A percentile compares a stretch with the other conserved stretches of the same genome.
Evolutionary conservation across 371 early-diverging fungal genomes (phyloP).

Genomic region (Parasitella parasitica): DNA sequence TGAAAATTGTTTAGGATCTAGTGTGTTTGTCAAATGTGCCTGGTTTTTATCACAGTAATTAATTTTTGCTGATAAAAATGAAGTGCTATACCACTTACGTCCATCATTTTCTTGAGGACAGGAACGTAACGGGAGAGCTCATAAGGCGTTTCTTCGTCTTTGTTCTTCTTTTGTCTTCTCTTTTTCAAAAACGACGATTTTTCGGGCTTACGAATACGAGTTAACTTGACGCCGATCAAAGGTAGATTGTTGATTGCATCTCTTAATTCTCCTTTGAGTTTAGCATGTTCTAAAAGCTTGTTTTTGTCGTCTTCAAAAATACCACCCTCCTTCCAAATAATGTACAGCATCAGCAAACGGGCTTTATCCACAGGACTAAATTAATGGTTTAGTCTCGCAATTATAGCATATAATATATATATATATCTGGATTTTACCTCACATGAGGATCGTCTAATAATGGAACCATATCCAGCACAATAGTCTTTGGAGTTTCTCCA

Average conservation of each 20-base stretch:
- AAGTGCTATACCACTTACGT: slow-evolving; percentile 20
- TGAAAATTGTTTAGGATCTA: slow-evolving; percentile 57
- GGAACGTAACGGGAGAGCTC: slow-evolving; percentile 74
- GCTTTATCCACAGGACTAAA: slow-evolving; percentile 73
- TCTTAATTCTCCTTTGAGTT: slow-evolving; percentile 62
- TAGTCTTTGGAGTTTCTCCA: slow-evolving; percentile 76
- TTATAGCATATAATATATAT: too few relatives aligned
- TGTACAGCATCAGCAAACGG: slow-evolving; percentile 84
- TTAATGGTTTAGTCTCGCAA: background rate
- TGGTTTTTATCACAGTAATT: too few relatives aligned
- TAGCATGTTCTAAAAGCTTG: slow-evolving; percentile 72
- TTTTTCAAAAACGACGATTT: slow-evolving; percentile 29
- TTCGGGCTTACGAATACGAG: slow-evolving; percentile 34
- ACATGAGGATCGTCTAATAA: slow-evolving; percentile 69
- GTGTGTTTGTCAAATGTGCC: slow-evolving; percentile 52
- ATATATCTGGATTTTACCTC: slow-evolving; percentile 22
- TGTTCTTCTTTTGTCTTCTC: slow-evolving; percentile 33
- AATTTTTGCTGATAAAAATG: background rate
- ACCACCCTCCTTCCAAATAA: slow-evolving; percentile 73
- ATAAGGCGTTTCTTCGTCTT: slow-evolving; percentile 46
- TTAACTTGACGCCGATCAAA: slow-evolving; percentile 61
- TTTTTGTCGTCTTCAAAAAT: slow-evolving; percentile 69
- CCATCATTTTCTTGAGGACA: slow-evolving; percentile 53
- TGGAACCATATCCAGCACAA: slow-evolving; percentile 87
- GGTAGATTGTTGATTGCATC: slow-evolving; percentile 78